These are phyloP conservation scores for Prototheca cutis DNA, from an alignment of 163 green algal genomes.

Conservation along the genomic window DNA sequence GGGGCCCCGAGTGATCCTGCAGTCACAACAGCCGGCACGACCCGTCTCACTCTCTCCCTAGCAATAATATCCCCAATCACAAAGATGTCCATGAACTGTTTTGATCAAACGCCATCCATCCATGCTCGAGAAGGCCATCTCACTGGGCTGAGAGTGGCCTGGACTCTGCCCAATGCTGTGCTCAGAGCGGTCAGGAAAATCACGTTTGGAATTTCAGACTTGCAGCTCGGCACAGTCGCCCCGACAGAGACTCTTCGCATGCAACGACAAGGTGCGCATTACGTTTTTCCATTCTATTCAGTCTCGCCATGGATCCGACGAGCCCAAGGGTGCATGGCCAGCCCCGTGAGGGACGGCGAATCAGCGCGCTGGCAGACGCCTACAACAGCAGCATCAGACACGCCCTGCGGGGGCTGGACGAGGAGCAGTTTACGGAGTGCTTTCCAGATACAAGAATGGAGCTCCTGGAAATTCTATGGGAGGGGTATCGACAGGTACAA, in stretches of 20 bases:
- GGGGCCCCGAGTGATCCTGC: not conserved
- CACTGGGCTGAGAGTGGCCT: no score
- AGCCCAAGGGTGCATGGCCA: no score
- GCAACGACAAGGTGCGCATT: no score
- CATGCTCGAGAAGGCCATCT: no score
- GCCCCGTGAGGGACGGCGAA: constrained; percentile 6
- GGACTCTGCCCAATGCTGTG: no score
- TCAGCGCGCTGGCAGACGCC: constrained; percentile 13
- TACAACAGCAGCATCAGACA: constrained; percentile 16
- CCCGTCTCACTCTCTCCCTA: not conserved
- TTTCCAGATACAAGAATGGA: constrained; percentile 1
- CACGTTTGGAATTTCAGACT: no score
- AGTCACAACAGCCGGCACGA: not conserved
- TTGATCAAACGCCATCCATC: not conserved
- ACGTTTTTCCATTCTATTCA: no score
- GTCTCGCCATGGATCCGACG: not conserved
- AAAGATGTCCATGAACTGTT: no score
- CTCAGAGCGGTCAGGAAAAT: no score
- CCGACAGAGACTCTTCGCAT: no score
- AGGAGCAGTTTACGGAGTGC: constrained; percentile 7
- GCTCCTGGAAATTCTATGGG: constrained; percentile 6
- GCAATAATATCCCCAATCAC: no score
- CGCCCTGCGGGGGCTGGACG: constrained; percentile 9
- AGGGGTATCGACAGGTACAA: constrained; percentile 14
- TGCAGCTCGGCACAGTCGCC: no score